Percentiles rank a stretch among this genome's conserved stretches.
phyloP scores from a whole-genome alignment of 176 grass and related monocot species.

The Guadua angustifolia region DNA sequence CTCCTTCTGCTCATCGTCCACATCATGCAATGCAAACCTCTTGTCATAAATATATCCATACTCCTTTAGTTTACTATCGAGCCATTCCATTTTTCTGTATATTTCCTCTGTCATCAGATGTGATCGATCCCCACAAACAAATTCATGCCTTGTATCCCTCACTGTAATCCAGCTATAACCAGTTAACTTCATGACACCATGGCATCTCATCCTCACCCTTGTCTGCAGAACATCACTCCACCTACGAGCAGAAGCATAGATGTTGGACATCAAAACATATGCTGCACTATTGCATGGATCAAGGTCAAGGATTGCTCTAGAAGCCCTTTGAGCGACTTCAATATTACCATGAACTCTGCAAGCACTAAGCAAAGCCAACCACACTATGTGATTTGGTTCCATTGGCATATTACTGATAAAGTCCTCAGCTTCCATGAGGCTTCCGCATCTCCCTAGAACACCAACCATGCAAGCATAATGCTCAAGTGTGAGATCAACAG shows the following conservation, averaged over 20 bases:
- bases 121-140: conserved; percentile 53
- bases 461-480: conserved; percentile 70
- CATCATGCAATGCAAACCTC: conserved; percentile 59
- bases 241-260: conserved; percentile 53
- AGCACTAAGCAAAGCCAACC: conserved; percentile 52
- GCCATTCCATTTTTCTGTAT: conserved; percentile 57
- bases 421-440: conserved; percentile 53
- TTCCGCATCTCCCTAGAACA: conserved; percentile 52
- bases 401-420: conserved; percentile 57
- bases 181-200: conserved; percentile 45
- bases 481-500: conserved; percentile 49
- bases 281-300: conserved; percentile 48
- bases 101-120: conserved; percentile 57
- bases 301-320: conserved; percentile 50
- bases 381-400: conserved; percentile 54
- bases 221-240: conserved; percentile 57
- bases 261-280: conserved; percentile 62
- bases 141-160: conserved; percentile 56
- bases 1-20: conserved; percentile 64
- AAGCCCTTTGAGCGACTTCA: conserved; percentile 51
- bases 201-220: conserved; percentile 54
- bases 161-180: conserved; percentile 65
- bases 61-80: conserved; percentile 50
- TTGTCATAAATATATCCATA: conserved; percentile 52
- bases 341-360: conserved; percentile 53